These are phyloP conservation scores for Dictyophora rubrovolvata DNA, from an alignment of 768 basidiomycete species.

Conservation along the genomic window DNA sequence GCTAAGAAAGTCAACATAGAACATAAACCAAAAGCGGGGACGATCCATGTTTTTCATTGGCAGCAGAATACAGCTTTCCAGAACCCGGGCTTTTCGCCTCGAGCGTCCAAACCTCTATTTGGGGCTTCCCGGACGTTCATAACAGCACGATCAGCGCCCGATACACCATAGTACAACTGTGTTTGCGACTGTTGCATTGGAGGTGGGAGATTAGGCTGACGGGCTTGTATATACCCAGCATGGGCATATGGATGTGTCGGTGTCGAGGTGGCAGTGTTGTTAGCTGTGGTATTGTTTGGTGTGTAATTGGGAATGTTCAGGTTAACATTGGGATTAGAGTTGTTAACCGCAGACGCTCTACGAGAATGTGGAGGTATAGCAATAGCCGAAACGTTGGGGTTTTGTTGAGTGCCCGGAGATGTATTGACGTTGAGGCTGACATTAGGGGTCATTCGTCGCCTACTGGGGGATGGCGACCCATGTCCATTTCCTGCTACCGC, in stretches of 20 bases:
- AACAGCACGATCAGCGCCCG: not conserved
- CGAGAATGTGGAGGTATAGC: slow-evolving; percentile 43
- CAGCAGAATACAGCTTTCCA: not conserved
- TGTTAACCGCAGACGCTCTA: slow-evolving; percentile 27
- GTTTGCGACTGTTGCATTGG: not conserved
- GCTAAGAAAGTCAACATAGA: not conserved
- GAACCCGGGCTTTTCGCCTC: not conserved
- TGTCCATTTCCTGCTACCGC: slow-evolving; percentile 43
- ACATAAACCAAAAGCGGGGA: no score
- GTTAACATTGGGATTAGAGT: slow-evolving; percentile 38
- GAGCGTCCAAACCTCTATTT: not conserved
- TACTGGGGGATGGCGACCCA: slow-evolving; percentile 54
- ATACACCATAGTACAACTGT: not conserved
- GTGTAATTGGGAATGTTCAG: slow-evolving; percentile 24
- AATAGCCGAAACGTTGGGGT: slow-evolving; percentile 54
- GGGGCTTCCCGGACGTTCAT: not conserved
- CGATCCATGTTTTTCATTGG: not conserved
- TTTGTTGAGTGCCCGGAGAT: slow-evolving; percentile 33
- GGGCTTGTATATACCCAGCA: slow-evolving; percentile 27
- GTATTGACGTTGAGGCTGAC: slow-evolving; percentile 33
- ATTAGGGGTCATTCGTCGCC: slow-evolving; percentile 35
- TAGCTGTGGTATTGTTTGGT: slow-evolving; percentile 32
- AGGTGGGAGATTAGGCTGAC: not conserved
- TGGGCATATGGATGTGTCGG: slow-evolving; percentile 63
- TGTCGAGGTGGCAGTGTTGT: slow-evolving; percentile 22